Percentiles rank a stretch among this genome's conserved stretches.
Conservation (phyloP, 345 rosid genomes). For the Schrenkiella parvula region DNA sequence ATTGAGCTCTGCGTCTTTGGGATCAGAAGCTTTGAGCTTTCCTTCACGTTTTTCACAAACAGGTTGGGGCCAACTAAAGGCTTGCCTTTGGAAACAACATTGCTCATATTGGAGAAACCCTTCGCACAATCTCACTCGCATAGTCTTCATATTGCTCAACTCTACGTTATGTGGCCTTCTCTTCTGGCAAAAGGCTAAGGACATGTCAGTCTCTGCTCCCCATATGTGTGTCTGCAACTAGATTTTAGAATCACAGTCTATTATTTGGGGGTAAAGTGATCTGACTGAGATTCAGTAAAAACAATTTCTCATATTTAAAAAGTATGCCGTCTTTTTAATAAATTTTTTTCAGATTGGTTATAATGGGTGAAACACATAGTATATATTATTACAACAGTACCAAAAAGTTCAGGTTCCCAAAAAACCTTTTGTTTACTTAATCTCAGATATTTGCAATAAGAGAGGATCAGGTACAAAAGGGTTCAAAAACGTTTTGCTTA, state of each 20-base stretch:
- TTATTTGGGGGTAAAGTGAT: too few relatives aligned
- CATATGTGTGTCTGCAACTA: neutral
- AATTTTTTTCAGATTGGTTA: too few relatives aligned
- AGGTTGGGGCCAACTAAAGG: conserved; percentile 35
- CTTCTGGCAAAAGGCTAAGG: conserved; percentile 50
- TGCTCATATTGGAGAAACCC: conserved; percentile 60
- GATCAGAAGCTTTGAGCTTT: conserved; percentile 38
- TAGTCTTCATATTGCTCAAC: conserved; percentile 16
- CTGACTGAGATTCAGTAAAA: too few relatives aligned
- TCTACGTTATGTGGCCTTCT: conserved; percentile 35
- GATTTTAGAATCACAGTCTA: neutral
- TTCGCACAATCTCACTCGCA: conserved; percentile 37
- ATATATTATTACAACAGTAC: too few relatives aligned
- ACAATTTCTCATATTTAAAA: too few relatives aligned
- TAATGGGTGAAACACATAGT: too few relatives aligned
- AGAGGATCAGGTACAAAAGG: too few relatives aligned
- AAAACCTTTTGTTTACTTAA: too few relatives aligned
- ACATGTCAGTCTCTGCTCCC: conserved; percentile 35
- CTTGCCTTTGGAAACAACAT: conserved; percentile 57
- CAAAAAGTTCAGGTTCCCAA: too few relatives aligned
- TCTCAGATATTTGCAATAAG: too few relatives aligned
- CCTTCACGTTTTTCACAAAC: conserved; percentile 36
- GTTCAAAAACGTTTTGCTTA: neutral
- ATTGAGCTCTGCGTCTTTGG: conserved; percentile 35
- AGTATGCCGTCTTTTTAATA: too few relatives aligned